phyloP scores from a whole-genome alignment of 2,329 filamentous ascomycete species.

The Monilinia fructicola region DNA sequence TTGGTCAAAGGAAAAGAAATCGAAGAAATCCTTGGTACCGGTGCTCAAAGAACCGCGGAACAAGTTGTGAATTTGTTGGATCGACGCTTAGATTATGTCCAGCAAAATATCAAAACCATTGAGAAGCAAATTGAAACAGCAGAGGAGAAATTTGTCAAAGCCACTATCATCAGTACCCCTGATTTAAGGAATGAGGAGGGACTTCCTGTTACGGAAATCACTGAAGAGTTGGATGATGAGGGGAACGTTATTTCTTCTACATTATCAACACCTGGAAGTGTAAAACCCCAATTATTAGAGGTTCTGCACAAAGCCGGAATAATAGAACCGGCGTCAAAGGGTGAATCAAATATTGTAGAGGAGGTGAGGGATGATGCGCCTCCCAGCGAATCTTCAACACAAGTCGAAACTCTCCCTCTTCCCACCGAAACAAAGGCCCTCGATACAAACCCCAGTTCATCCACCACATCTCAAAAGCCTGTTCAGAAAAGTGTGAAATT shows the following conservation, averaged over 20 bases:
- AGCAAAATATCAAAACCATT: constrained; percentile 73
- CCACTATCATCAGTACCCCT: constrained; percentile 59
- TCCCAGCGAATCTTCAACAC: constrained; percentile 9
- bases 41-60: constrained; percentile 51
- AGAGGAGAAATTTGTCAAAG: constrained; percentile 67
- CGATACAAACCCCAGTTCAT: background rate
- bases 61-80: constrained; percentile 69
- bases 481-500: constrained; percentile 63
- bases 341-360: constrained; percentile 14
- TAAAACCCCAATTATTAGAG: constrained; percentile 66
- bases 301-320: constrained; percentile 76
- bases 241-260: constrained; percentile 75
- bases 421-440: constrained; percentile 1
- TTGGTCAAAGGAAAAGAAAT: constrained; percentile 61
- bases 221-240: constrained; percentile 88
- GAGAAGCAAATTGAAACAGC: constrained; percentile 65
- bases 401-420: constrained; percentile 17
- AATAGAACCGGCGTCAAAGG: constrained; percentile 28
- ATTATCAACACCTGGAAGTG: constrained; percentile 65
- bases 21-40: constrained; percentile 47
- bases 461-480: constrained; percentile 25
- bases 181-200: constrained; percentile 66
- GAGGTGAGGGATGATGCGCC: constrained; percentile 25
- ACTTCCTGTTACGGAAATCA: constrained; percentile 82
- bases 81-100: constrained; percentile 84